phyloP scores from a whole-genome alignment of 176 grass and related monocot genomes.

The Thinopyrum elongatum region DNA sequence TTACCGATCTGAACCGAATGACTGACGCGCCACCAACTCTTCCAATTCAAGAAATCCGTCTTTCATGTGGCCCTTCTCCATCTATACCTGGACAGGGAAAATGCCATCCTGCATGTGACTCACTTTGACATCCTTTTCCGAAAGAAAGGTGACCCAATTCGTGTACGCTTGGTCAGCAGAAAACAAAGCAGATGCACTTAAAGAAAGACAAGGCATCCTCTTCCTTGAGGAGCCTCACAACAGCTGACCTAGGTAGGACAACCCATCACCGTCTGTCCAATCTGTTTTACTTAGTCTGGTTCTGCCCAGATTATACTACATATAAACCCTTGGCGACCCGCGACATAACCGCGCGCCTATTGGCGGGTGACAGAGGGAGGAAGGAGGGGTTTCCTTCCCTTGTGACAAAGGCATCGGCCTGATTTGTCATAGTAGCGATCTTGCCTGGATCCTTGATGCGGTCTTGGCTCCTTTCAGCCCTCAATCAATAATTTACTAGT shows the following conservation, averaged over 20 bases:
- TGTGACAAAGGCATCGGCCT: conserved; percentile 5
- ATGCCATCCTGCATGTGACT: conserved; percentile 35
- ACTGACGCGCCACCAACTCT: conserved; percentile 29
- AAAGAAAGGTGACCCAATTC: neutral
- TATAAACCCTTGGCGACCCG: neutral
- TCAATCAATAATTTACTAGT: conserved; percentile 3
- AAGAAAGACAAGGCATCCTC: conserved; percentile 1
- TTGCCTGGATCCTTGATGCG: neutral
- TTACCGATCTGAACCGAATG: conserved; percentile 14
- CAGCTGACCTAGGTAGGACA: neutral
- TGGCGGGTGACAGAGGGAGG: neutral
- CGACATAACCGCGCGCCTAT: conserved; percentile 3
- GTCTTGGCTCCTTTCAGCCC: conserved; percentile 18
- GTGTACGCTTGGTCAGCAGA: conserved; percentile 33
- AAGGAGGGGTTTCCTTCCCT: conserved; percentile 28
- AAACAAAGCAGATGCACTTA: conserved; percentile 24
- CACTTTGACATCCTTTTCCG: conserved; percentile 8
- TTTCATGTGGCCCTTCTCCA: conserved; percentile 25
- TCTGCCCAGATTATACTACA: conserved; percentile 1
- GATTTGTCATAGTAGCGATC: neutral
- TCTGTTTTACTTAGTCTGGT: conserved; percentile 25
- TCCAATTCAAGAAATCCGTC: neutral
- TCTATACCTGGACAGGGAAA: conserved; percentile 1
- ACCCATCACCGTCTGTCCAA: neutral
- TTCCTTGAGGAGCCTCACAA: neutral